These are phyloP conservation scores for Huntiella bhutanensis DNA, from an alignment of 2,329 filamentous ascomycete species.

Conservation along the genomic window DNA sequence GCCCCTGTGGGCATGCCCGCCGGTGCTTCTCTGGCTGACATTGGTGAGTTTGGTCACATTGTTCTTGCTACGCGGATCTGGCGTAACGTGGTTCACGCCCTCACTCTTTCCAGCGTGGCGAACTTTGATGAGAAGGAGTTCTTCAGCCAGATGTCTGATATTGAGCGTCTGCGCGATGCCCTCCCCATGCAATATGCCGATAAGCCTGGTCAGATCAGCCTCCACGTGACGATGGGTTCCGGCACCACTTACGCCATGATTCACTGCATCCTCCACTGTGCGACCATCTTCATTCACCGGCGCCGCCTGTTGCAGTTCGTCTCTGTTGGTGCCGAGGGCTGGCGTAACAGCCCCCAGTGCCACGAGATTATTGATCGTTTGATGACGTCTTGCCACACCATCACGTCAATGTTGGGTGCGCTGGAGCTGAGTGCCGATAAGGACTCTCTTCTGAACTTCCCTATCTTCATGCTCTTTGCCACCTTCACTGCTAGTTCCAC, in stretches of 20 bases:
- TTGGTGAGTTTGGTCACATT: conserved; percentile 43
- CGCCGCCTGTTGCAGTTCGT: conserved; percentile 39
- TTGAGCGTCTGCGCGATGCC: conserved; percentile 33
- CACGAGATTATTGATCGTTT: conserved; percentile 37
- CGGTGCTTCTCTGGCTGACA: conserved; percentile 26
- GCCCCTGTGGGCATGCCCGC: conserved; percentile 19
- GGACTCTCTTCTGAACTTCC: conserved; percentile 39
- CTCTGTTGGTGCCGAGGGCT: conserved; percentile 33
- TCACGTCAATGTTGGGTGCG: conserved; percentile 34
- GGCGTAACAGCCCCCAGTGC: conserved; percentile 29
- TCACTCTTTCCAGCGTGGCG: conserved; percentile 32
- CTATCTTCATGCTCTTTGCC: conserved; percentile 44
- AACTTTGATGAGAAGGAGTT: conserved; percentile 37
- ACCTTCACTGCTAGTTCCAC: conserved; percentile 42
- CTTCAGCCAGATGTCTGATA: conserved; percentile 30
- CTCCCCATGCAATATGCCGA: conserved; percentile 41
- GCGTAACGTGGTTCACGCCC: conserved; percentile 43
- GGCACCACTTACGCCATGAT: conserved; percentile 44
- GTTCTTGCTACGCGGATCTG: conserved; percentile 41
- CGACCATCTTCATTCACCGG: conserved; percentile 41
- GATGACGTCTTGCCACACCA: conserved; percentile 39
- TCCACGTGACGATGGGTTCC: conserved; percentile 46
- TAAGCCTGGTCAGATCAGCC: conserved; percentile 40
- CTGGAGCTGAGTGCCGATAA: conserved; percentile 38
- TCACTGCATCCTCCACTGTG: conserved; percentile 40